Conservation (phyloP, 176 grass and related monocot genomes). For the Puccinellia tenuiflora region DNA sequence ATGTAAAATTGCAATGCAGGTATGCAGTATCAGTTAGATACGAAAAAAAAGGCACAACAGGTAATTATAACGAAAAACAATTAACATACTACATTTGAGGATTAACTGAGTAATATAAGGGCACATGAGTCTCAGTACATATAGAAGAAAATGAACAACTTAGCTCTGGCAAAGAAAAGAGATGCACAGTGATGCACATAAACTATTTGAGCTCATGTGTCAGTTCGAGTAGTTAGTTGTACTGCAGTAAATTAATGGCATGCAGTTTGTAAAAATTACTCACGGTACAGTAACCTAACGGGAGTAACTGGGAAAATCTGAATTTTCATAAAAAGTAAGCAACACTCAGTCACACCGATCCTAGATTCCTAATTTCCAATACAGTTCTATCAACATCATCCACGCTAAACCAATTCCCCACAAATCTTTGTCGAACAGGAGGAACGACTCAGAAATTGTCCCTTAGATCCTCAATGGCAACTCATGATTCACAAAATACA, state of each 20-base stretch:
- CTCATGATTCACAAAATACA: neutral
- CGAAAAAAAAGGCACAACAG: neutral
- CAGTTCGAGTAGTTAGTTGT: neutral
- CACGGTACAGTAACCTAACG: neutral
- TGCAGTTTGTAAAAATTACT: neutral
- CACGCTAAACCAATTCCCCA: neutral
- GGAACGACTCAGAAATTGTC: neutral
- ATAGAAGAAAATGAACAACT: neutral
- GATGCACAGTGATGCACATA: too few relatives aligned
- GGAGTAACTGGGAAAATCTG: neutral
- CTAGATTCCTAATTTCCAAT: neutral
- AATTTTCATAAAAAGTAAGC: neutral
- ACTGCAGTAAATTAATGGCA: neutral
- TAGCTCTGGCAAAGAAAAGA: neutral
- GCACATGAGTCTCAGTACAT: neutral
- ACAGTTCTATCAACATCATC: neutral
- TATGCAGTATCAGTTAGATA: constrained; percentile 10
- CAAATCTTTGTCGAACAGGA: neutral
- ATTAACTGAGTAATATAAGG: neutral
- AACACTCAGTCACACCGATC: neutral
- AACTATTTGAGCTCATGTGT: neutral
- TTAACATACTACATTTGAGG: neutral
- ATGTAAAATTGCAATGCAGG: constrained; percentile 20
- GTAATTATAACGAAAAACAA: neutral
- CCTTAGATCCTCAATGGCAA: neutral